A percentile compares a stretch with the other conserved stretches of the same genome.
phyloP scores from a whole-genome alignment of 441 rosid genomes.

The Adansonia madagascariensis region DNA sequence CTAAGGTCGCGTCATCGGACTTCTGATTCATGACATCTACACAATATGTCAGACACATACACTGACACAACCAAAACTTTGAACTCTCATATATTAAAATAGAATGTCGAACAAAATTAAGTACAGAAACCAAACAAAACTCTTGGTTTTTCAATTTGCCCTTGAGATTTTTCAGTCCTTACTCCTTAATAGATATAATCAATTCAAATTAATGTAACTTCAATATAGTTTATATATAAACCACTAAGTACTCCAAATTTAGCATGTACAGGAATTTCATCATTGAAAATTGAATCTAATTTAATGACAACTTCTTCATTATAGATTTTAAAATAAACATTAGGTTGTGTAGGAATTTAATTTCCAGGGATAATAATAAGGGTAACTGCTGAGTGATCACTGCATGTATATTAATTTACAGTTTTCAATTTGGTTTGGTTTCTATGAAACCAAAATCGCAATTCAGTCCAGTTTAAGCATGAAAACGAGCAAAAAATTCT shows the following conservation, averaged over 20 bases:
- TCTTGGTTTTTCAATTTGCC: not conserved
- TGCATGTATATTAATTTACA: not conserved
- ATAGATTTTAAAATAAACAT: not conserved
- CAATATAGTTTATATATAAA: not conserved
- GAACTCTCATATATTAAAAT: not conserved
- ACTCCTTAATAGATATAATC: not conserved
- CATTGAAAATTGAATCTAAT: not conserved
- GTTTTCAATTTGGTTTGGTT: constrained; percentile 7
- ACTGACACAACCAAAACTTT: not conserved
- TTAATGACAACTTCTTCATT: not conserved
- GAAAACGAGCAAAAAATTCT: not conserved
- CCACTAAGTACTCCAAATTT: constrained; percentile 11
- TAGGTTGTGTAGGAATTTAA: not conserved
- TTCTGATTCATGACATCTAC: not conserved
- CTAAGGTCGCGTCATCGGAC: not conserved
- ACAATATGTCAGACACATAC: not conserved
- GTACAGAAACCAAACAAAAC: not conserved
- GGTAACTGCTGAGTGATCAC: not conserved
- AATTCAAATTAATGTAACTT: not conserved
- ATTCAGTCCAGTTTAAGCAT: not conserved
- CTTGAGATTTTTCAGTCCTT: not conserved
- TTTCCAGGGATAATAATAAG: not conserved
- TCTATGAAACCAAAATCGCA: not conserved
- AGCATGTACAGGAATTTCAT: constrained; percentile 1
- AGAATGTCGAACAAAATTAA: not conserved